Evolutionary conservation across 306 rosid genomes (phyloP).

Genomic region (Calophaca sinica): DNA sequence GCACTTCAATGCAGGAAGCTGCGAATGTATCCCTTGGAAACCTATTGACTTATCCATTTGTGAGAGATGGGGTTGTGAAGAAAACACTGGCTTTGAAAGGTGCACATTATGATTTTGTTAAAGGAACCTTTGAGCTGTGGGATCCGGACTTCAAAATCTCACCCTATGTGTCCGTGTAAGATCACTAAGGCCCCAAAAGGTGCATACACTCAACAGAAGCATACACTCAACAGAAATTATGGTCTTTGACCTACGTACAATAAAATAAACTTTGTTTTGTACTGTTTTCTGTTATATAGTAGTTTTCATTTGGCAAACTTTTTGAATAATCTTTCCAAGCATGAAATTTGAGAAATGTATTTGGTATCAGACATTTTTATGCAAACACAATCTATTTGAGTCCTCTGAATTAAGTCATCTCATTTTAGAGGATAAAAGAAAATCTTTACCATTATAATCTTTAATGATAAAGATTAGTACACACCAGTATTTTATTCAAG

Average conservation of each 20-base stretch:
- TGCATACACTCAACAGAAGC: background rate
- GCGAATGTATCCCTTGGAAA: slow-evolving; percentile 92
- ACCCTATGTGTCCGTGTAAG: slow-evolving; percentile 39
- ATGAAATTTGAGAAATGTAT: background rate
- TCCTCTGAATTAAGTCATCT: no score
- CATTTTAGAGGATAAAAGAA: no score
- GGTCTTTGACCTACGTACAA: background rate
- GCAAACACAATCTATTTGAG: no score
- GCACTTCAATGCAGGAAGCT: slow-evolving; percentile 69
- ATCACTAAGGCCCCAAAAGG: no score
- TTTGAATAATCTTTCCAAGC: no score
- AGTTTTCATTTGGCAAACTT: no score
- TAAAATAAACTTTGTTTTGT: background rate
- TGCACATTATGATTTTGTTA: slow-evolving; percentile 84
- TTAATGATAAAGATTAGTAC: no score
- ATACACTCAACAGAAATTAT: background rate
- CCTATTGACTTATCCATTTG: slow-evolving; percentile 84
- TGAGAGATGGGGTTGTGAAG: slow-evolving; percentile 64
- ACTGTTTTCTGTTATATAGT: background rate
- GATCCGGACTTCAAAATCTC: slow-evolving; percentile 67
- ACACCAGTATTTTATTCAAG: no score
- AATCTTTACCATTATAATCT: no score
- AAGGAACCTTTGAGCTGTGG: slow-evolving; percentile 78
- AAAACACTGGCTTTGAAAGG: slow-evolving; percentile 71
- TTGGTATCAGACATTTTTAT: background rate